Evolutionary conservation across 179 eudicot genomes (phyloP), one percentile per base, ranked within the genome.

Genomic region (Sideroxylon spinosum): DNA sequence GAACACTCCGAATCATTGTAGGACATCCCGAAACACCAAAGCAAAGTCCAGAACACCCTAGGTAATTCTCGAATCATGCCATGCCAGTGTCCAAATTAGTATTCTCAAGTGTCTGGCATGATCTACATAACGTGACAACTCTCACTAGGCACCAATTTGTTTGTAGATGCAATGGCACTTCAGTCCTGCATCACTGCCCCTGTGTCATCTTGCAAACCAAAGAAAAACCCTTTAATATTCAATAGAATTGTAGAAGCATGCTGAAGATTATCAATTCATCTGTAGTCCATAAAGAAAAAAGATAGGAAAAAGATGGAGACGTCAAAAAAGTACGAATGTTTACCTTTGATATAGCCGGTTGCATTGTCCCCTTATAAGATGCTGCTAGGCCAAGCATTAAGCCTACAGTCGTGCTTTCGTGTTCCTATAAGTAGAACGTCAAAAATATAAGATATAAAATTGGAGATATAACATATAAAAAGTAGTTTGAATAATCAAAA

Each of bases 361-460:
- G 91, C 98, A 93, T 89, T 73, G 97, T 93, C 80, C 98, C 98
- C 85, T 94, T 84, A 82, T 93, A 89, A 71, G 99, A 95, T 57
- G 97, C 99, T 68, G 99, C 99, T 69, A 95, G 91, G 77, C 99
- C 99, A 85, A 95, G 97, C 98, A 95, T 93, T 78, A 95, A 78
- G 73, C 99, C 99, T 67, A 93, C 97, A 56, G 99, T 90, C 9
- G 99, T 95, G 87, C 90, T 90, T 86, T 95, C 99, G 82, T 93
- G 93, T 63, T 88, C 99, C 99, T 95, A 66, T 32, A 75, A 63
- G 59, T 62, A 57, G 44, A 50, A 74, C 60, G 73, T 46, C 79
- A 69, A 48, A 23, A 74, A 28, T n/a, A 14, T 3, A 75, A 32
- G 68, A 55, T 49, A 32, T 56, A 63, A 59, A 71, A 56, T 22